Base-by-base conservation (phyloP, 257 asterid species). In the Fraxinus excelsior region DNA sequence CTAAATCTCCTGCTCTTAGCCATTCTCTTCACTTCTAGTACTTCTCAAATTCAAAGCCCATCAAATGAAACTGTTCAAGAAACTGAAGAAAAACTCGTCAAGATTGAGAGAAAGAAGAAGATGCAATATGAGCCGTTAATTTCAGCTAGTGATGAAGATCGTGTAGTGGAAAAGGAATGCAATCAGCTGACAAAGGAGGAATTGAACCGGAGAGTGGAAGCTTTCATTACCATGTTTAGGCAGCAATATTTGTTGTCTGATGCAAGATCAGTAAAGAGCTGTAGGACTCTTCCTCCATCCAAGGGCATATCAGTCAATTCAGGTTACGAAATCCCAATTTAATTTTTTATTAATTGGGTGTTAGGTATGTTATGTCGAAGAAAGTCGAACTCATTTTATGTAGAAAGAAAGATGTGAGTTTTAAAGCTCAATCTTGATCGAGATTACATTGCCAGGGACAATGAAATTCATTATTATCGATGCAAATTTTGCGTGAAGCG, bases 161-260 rank as follows among this genome's bases (percentile, higher is more conserved):
- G 64, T 2, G 68, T 23, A 34, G 34, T 62, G 32, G 34, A 23
- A 62, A 34, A 9, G 56, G 67, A 60, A 40, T 21, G 7, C 23
- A 25, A 60, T 25, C 85, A 80, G 79, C 80, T 87, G 18, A 80
- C 88, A 1, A 84, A 90, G 86, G 96, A 90, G 86, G 99, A 96
- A 66, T 75, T 96, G 86, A 90, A 96, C 77, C 79, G 80, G 84
- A 91, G 90, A 85, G 99, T 83, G 21, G 99, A 96, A 78, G 94
- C 95, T 21, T 93, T 96, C 74, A 96, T 96, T 74, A 83, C 97
- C 28, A 96, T 87, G 98, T 96, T 95, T 76, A 90, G 97, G 88
- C 92, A 89, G 82, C 99, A 62, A 62, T 62, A 96, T 82, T 89
- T 93, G 88, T 87, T 87, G 29, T 85, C 94, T 74, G 98, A 96